Evolutionary conservation across 2,329 filamentous ascomycete species (phyloP), one percentile per base, ranked within the genome.

Genomic region (Phyllachora maydis): DNA sequence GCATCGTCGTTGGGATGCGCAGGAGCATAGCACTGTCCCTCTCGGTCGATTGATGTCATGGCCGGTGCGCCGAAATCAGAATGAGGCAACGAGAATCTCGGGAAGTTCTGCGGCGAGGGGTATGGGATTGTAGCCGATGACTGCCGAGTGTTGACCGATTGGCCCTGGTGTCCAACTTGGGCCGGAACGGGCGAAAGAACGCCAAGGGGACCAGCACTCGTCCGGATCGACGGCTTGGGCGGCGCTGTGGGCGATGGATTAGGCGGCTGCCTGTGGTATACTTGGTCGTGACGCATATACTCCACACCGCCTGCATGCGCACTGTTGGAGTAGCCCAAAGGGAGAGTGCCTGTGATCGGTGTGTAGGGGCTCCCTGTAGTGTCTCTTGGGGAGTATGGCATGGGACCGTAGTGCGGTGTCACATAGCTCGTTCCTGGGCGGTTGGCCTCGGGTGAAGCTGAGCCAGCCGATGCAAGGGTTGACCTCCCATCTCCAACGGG

Each of bases 61-160:
- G 55, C 42, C 2, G 50, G 45, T n/a, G 50, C 30, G 11, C 34
- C 37, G 38, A 68, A 65, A 35, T 68, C 60, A 15, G 68, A 59
- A 22, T 68, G 60, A 17, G 69, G 66, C 22, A 76, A 47, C 27
- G 58, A 60, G 35, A 76, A 71, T 0, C 62, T 56, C 15, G 66
- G 56, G 29, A 71, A 69, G 31, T 60, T 69, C 31, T 69, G 59
- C 26, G 70, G 62, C 18, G 54, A 45, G 13, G 68, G 60, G 38
- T 67, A 76, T 6, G 35, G 30, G 27, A 35, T 30, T n/a, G 22
- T 22, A 19, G 43, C 41, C 27, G 48, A 43, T 13, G 50, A 48
- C 34, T 55, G 61, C 21, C 49, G 51, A 22, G 46, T 59, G 36
- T 37, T 50, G 33, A 34, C 49, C 25, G 51, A 50, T 37, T 55